Base-by-base conservation (phyloP, 345 rosid species). In the Eutrema heterophyllum region DNA sequence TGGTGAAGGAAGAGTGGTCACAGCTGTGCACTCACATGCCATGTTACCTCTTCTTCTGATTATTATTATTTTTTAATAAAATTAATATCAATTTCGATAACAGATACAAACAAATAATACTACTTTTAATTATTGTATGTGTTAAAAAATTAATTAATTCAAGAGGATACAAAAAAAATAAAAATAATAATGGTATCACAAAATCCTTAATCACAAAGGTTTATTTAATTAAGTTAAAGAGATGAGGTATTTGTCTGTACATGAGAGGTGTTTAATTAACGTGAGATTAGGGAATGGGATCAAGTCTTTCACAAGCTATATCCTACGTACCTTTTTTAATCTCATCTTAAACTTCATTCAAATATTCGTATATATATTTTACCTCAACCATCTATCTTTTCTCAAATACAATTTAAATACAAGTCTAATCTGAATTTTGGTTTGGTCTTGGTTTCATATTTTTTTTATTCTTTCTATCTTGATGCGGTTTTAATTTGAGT, bases 11-110 rank as follows among this genome's bases (percentile, higher is more conserved):
- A 65, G 80, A 85, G 86, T 79, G 86, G 88, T 75, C 85, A 85
- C 91, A 84, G 95, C 96, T 90, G 96, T 84, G 87, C 71, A 78
- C 80, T 88, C 91, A 87, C 96, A 88, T 88, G 96, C 89, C 96
- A 86, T 88, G 92, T 88, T 87, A 86, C 78, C 72, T 64, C 81
- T 73, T 76, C 68, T 60, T 66, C 76, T 71, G 59, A 67, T 74
- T 59, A 73, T 64, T 55, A 49, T 40, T 51, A 39, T 40, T 39
- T 24, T 40, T 66, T 24, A 61, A 18, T n/a, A n/a, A 9, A 10
- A 51, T 54, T 53, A 15, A 44, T 41, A 68, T 49, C 55, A 75
- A 24, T 69, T 77, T 71, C 27, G 67, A 70, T 71, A 49, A 65
- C 76, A 77, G 63, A 77, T 71, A 41, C 76, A 77, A 71, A 72